Conservation (phyloP, 2,329 filamentous ascomycete genomes). For the Pseudogymnoascus sp. region DNA sequence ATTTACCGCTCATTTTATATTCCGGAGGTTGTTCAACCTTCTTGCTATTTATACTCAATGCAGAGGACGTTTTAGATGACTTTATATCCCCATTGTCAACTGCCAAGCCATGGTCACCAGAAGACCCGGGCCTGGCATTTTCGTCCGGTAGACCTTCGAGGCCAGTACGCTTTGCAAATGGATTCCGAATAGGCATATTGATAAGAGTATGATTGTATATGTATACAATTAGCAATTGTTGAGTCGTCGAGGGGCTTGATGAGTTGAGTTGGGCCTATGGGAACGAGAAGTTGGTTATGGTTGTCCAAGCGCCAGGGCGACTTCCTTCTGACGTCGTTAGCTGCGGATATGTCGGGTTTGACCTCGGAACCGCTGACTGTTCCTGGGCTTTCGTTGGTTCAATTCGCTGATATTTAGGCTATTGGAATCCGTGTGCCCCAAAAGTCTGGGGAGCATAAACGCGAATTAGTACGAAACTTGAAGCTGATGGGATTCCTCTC, state of each 20-base stretch:
- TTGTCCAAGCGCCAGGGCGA: slow-evolving; percentile 1
- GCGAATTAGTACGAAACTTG: neutral
- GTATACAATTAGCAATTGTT: slow-evolving; percentile 1
- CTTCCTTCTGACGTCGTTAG: slow-evolving; percentile 1
- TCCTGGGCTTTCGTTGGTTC: neutral
- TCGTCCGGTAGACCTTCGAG: slow-evolving; percentile 36
- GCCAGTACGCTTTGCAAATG: slow-evolving; percentile 55
- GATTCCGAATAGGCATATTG: slow-evolving; percentile 64
- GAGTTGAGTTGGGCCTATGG: neutral
- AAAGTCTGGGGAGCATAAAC: neutral
- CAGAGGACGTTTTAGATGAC: slow-evolving; percentile 53
- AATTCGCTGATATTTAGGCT: neutral
- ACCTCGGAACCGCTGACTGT: neutral
- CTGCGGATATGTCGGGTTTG: neutral
- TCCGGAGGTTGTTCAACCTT: slow-evolving; percentile 53
- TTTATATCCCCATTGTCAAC: slow-evolving; percentile 57
- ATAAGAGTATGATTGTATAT: slow-evolving; percentile 6
- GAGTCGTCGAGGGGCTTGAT: neutral
- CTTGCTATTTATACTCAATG: slow-evolving; percentile 53
- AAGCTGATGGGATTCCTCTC: neutral
- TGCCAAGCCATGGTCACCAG: slow-evolving; percentile 39
- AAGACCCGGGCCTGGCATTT: slow-evolving; percentile 37
- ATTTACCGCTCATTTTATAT: slow-evolving; percentile 73
- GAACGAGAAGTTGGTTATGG: slow-evolving; percentile 1
- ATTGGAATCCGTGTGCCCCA: neutral